These are phyloP conservation scores for Graphilbum fragrans DNA, from an alignment of 2,329 filamentous ascomycete species.

Conservation along the genomic window DNA sequence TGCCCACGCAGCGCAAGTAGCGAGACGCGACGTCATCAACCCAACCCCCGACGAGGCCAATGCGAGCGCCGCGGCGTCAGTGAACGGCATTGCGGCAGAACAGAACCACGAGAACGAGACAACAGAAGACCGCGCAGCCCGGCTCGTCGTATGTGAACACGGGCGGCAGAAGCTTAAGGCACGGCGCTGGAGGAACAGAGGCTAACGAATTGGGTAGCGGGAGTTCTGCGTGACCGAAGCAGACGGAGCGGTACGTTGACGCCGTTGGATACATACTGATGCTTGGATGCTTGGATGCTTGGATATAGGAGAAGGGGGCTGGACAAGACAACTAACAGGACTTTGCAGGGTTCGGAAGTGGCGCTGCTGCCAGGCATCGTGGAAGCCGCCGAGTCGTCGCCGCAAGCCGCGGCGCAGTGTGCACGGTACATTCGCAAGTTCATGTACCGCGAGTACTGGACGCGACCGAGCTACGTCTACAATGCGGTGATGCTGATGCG, in stretches of 20 bases:
- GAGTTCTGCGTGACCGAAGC: slow-evolving; percentile 8
- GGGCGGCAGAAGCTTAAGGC: no score
- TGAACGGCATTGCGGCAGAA: not conserved
- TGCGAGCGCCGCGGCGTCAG: not conserved
- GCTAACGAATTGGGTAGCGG: not conserved
- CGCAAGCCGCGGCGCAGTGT: slow-evolving; percentile 69
- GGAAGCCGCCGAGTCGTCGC: slow-evolving; percentile 87
- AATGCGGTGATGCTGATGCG: slow-evolving; percentile 92
- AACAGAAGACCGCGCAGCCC: slow-evolving; percentile 5
- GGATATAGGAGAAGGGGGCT: not conserved
- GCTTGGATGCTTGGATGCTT: not conserved
- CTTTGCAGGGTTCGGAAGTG: slow-evolving; percentile 66
- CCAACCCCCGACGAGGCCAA: not conserved
- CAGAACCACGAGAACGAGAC: slow-evolving; percentile 4
- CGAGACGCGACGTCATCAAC: not conserved
- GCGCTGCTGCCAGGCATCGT: slow-evolving; percentile 88
- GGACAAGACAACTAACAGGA: not conserved
- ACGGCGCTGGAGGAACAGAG: not conserved
- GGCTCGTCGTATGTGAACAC: slow-evolving; percentile 7
- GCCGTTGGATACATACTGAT: not conserved
- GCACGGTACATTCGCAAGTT: slow-evolving; percentile 73
- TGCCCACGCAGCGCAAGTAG: not conserved
- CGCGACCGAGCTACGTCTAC: slow-evolving; percentile 66
- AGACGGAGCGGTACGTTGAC: slow-evolving; percentile 5
- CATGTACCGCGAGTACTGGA: slow-evolving; percentile 58